Base-by-base conservation (phyloP, 2,329 filamentous ascomycete species). In the Fusarium sororula region DNA sequence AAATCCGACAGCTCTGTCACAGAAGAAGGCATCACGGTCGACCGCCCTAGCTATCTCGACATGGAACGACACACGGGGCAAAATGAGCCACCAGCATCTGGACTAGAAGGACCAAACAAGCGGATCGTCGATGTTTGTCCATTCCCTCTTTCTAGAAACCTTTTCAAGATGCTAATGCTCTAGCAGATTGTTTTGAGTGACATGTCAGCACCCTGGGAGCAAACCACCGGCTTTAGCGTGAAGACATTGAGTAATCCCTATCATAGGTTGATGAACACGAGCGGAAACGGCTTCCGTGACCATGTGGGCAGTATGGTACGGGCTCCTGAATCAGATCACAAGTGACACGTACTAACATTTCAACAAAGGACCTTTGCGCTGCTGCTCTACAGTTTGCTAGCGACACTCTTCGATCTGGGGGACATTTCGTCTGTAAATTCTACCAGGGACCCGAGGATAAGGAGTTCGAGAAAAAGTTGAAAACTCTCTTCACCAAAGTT, bases 201-300 rank as follows among this genome's bases (percentile, higher is more conserved):
- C 89, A 99, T 99, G 96, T 99, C 92, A 90, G 96, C 89, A 88
- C 95, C 96, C 92, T 98, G 95, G 95, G 88, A 91, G 79, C 93
- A 94, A 86, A 93, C 90, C 60, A 87, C 88, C 80, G 92, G 92
- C 80, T 95, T 93, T 86, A 92, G 90, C 86, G 92, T 93, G 86
- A 94, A 90, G 86, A 97, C 92, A 87, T 89, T 98, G 90, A 97
- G 92, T 96, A 93, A 96, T 90, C 94, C 95, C 75, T 96, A 97
- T 91, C 83, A 85, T 89, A 99, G 96, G 96, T 93, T 99, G 92
- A 98, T 98, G 95, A 99, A 99, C 84, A 98, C 96, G 78, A 98
- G 93, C 84, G 96, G 96, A 64, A 93, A 94, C 79, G 84, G 84
- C 26, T 96, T 97, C 80, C 90, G 91, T 74, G 96, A 99, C 83